These are phyloP conservation scores for Dactylellina drechsleri DNA, from an alignment of 2,329 filamentous ascomycete genomes.

Conservation along the genomic window DNA sequence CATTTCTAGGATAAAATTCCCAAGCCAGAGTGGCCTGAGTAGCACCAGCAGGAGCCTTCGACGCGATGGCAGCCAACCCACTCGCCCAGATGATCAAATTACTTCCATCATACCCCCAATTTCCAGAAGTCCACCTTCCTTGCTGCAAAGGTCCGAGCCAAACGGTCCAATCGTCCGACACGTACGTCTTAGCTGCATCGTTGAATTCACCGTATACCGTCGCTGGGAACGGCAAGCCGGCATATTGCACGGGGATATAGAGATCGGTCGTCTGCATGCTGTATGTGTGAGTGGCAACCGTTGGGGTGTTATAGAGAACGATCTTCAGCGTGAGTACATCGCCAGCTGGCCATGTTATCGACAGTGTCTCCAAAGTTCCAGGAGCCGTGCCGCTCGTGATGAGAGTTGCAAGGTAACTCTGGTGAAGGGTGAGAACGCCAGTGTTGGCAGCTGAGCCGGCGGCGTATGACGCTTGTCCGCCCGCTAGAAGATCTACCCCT, in stretches of 20 bases:
- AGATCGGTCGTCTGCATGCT: constrained; percentile 58
- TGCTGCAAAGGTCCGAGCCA: constrained; percentile 68
- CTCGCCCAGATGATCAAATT: constrained; percentile 6
- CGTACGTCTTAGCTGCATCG: constrained; percentile 62
- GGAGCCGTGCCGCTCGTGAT: constrained; percentile 61
- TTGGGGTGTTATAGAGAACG: constrained; percentile 67
- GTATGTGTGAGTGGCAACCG: constrained; percentile 22
- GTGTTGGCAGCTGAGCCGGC: too few species aligned
- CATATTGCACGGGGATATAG: constrained; percentile 67
- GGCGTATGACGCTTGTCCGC: constrained; percentile 56
- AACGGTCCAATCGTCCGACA: constrained; percentile 68
- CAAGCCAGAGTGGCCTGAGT: constrained; percentile 4
- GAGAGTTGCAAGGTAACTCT: constrained; percentile 64
- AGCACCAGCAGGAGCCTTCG: constrained; percentile 7
- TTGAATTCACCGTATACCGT: constrained; percentile 66
- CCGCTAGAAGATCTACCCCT: constrained; percentile 65
- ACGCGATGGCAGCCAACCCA: neutral
- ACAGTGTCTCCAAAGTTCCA: constrained; percentile 67
- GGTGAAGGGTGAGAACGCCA: constrained; percentile 64
- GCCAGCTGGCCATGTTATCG: constrained; percentile 67
- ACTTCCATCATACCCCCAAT: constrained; percentile 46
- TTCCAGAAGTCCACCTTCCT: constrained; percentile 59
- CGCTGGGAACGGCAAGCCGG: constrained; percentile 67
- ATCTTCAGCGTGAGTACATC: constrained; percentile 65
- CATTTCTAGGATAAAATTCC: constrained; percentile 15